These are phyloP conservation scores for Paraphoma sp. DNA, from an alignment of 2,329 filamentous ascomycete genomes.

Conservation along the genomic window DNA sequence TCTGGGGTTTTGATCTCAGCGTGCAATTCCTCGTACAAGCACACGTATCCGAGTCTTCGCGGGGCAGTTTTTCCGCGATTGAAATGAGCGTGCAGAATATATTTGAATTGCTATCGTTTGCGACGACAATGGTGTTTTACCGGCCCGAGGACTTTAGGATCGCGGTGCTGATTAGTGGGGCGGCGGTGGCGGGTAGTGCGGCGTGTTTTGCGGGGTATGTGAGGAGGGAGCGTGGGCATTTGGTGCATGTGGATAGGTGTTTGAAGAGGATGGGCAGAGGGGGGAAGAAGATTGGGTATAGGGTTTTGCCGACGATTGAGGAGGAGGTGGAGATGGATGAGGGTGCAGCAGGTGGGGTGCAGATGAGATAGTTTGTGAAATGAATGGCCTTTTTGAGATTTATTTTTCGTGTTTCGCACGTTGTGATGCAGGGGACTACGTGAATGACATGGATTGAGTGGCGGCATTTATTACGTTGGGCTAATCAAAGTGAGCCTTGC, in stretches of 20 bases:
- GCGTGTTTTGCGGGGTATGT: conserved; percentile 65
- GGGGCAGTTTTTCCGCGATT: conserved; percentile 73
- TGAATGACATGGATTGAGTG: no score
- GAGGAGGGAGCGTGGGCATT: conserved; percentile 64
- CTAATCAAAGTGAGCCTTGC: background rate
- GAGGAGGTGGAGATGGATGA: conserved; percentile 25
- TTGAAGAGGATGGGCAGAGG: conserved; percentile 21
- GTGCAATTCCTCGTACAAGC: conserved; percentile 57
- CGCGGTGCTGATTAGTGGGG: conserved; percentile 66
- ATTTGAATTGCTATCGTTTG: conserved; percentile 73
- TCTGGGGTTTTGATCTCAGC: conserved; percentile 58
- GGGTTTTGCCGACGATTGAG: conserved; percentile 29
- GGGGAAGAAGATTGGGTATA: conserved; percentile 12
- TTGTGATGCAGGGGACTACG: no score
- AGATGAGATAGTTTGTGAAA: no score
- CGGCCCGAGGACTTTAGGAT: conserved; percentile 69
- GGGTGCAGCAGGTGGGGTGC: background rate
- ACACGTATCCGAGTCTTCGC: conserved; percentile 47
- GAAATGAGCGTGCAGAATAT: conserved; percentile 73
- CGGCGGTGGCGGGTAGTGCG: conserved; percentile 58
- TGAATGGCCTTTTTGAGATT: no score
- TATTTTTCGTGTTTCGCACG: no score
- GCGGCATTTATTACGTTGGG: no score
- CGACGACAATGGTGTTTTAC: conserved; percentile 69
- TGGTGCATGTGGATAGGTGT: conserved; percentile 30